A percentile compares a stretch with the other conserved stretches of the same genome.
Conservation (phyloP, 2,329 filamentous ascomycete species). For the Didymosphaeria variabile region DNA sequence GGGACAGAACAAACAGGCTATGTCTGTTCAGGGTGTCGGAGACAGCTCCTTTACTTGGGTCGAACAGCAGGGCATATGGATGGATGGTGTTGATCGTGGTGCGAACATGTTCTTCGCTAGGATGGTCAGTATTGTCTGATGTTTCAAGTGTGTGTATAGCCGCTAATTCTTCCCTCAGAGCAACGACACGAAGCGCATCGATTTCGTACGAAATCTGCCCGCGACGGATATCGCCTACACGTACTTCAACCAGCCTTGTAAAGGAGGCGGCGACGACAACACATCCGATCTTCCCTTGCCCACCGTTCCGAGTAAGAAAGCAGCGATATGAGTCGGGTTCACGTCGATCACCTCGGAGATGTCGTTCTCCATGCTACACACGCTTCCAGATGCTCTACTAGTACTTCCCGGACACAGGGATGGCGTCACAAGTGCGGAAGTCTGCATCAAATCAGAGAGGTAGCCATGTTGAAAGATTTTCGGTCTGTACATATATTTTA, state of each 20-base stretch:
- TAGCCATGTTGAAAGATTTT: no score
- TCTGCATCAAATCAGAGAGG: no score
- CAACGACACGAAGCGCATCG: slow-evolving; percentile 1
- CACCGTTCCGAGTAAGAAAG: background rate
- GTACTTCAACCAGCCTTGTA: slow-evolving; percentile 9
- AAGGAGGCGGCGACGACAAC: slow-evolving; percentile 9
- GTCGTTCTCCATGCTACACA: background rate
- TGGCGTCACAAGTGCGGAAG: no score
- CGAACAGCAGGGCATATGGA: slow-evolving; percentile 3
- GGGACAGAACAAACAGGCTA: slow-evolving; percentile 21
- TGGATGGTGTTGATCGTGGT: slow-evolving; percentile 17
- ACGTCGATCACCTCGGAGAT: background rate
- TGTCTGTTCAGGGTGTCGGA: slow-evolving; percentile 22
- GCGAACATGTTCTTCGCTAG: slow-evolving; percentile 24
- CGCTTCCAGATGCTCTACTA: no score
- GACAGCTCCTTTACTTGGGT: slow-evolving; percentile 18
- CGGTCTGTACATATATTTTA: no score
- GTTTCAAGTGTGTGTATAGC: background rate
- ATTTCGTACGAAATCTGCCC: slow-evolving; percentile 11
- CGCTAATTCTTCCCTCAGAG: slow-evolving; percentile 1
- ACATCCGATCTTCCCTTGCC: slow-evolving; percentile 4
- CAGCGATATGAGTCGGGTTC: background rate
- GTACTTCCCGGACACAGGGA: no score
- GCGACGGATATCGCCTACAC: slow-evolving; percentile 11
- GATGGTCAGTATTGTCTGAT: slow-evolving; percentile 4